Percentiles rank a stretch among this genome's conserved stretches.
These are phyloP conservation scores for Stagonosporopsis cucurbitacearum DNA, from an alignment of 2,329 filamentous ascomycete genomes.

Conservation along the genomic window DNA sequence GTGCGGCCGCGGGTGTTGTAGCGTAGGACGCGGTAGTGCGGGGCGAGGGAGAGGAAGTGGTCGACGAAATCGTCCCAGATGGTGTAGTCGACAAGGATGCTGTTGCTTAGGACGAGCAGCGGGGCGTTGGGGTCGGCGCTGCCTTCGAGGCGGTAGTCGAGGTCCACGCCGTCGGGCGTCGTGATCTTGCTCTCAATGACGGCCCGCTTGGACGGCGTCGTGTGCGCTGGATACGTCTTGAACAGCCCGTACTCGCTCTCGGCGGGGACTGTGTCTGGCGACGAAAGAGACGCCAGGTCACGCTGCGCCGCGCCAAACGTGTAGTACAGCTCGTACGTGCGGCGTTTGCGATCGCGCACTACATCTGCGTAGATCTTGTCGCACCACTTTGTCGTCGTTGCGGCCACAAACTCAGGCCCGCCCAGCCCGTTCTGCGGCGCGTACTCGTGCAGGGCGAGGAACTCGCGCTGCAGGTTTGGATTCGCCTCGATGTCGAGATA, in stretches of 20 bases:
- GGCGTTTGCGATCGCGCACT: constrained; percentile 63
- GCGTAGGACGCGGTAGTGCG: constrained; percentile 75
- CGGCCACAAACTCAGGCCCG: constrained; percentile 68
- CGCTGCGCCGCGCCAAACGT: constrained; percentile 78
- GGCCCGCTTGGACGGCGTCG: constrained; percentile 46
- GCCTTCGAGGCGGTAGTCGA: constrained; percentile 80
- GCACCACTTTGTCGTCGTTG: constrained; percentile 68
- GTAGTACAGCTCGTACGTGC: constrained; percentile 76
- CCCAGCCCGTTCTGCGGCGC: constrained; percentile 69
- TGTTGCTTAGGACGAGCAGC: constrained; percentile 78
- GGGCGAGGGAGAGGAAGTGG: constrained; percentile 61
- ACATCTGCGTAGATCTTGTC: constrained; percentile 65
- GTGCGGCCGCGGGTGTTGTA: constrained; percentile 78
- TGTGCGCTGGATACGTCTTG: constrained; percentile 58
- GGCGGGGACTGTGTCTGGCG: constrained; percentile 56
- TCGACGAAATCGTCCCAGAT: constrained; percentile 82
- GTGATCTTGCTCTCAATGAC: constrained; percentile 72
- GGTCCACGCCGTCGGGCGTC: constrained; percentile 69
- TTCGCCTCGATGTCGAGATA: constrained; percentile 56
- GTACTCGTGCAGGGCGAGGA: constrained; percentile 75
- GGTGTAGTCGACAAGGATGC: constrained; percentile 74
- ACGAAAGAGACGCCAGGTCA: constrained; percentile 66
- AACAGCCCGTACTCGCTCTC: constrained; percentile 62
- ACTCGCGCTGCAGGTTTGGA: constrained; percentile 55
- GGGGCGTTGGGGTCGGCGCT: constrained; percentile 70